These are phyloP conservation scores for Aspergillus proliferans DNA, from an alignment of 2,329 filamentous ascomycete genomes.

Conservation along the genomic window DNA sequence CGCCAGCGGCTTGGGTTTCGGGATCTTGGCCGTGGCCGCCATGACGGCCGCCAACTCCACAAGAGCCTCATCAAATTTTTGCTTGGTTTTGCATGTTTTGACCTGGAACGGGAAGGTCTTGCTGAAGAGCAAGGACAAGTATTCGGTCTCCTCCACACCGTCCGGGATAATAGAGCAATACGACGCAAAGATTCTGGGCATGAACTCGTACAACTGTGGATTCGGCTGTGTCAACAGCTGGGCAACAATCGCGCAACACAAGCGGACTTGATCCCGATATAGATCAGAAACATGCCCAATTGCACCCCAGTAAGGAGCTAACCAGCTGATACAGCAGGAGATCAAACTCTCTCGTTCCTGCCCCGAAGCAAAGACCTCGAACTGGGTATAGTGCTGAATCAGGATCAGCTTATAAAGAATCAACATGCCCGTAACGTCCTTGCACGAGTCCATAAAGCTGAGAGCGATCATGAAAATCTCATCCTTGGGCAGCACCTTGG, in stretches of 20 bases:
- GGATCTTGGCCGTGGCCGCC: slow-evolving; percentile 70
- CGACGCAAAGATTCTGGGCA: slow-evolving; percentile 84
- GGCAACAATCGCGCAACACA: slow-evolving; percentile 88
- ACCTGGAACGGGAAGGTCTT: slow-evolving; percentile 82
- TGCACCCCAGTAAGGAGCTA: slow-evolving; percentile 87
- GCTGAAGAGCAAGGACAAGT: slow-evolving; percentile 82
- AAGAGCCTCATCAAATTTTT: slow-evolving; percentile 76
- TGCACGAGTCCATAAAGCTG: slow-evolving; percentile 89
- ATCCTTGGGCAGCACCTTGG: slow-evolving; percentile 66
- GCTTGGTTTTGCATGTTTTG: slow-evolving; percentile 55
- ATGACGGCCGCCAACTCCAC: slow-evolving; percentile 84
- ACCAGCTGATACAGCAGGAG: slow-evolving; percentile 80
- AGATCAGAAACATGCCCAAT: slow-evolving; percentile 68
- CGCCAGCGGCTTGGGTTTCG: slow-evolving; percentile 67
- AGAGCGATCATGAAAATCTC: slow-evolving; percentile 89
- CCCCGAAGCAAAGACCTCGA: slow-evolving; percentile 72
- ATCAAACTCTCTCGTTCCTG: slow-evolving; percentile 69
- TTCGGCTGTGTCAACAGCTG: slow-evolving; percentile 74
- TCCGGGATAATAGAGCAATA: slow-evolving; percentile 71
- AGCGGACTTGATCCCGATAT: slow-evolving; percentile 85
- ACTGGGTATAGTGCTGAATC: slow-evolving; percentile 81
- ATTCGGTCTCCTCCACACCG: slow-evolving; percentile 51
- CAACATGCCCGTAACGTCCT: slow-evolving; percentile 80
- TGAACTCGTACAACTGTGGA: slow-evolving; percentile 77
- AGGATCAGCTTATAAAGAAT: slow-evolving; percentile 86